Percentiles rank a stretch among this genome's conserved stretches.
phyloP scores from a whole-genome alignment of 2,329 filamentous ascomycete species.

The Plenodomus biglobosus region DNA sequence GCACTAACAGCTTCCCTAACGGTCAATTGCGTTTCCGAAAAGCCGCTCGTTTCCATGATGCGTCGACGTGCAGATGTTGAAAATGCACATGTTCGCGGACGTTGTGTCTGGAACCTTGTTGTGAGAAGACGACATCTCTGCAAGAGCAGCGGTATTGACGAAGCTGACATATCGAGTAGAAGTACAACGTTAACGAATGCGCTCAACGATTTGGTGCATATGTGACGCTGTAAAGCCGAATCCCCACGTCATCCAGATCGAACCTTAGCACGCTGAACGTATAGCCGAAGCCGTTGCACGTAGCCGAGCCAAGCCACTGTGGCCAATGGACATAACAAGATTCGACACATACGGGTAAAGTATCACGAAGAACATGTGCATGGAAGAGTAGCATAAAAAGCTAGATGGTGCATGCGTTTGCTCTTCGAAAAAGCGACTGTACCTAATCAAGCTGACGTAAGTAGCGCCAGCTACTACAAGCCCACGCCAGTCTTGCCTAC shows the following conservation, averaged over 20 bases:
- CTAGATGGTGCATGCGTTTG: too few relatives aligned
- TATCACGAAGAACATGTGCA: too few relatives aligned
- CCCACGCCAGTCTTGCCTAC: not conserved
- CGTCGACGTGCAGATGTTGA: constrained; percentile 28
- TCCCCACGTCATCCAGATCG: not conserved
- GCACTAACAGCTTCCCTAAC: constrained; percentile 70
- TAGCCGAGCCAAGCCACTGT: not conserved
- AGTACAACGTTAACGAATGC: not conserved
- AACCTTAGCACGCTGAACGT: not conserved
- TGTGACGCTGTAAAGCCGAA: not conserved
- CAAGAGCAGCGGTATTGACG: not conserved
- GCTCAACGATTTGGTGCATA: not conserved
- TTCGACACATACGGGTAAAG: too few relatives aligned
- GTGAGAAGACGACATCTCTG: not conserved
- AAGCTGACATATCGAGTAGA: constrained; percentile 1
- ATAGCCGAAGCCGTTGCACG: not conserved
- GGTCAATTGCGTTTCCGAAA: constrained; percentile 70
- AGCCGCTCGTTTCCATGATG: constrained; percentile 72
- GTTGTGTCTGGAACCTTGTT: not conserved
- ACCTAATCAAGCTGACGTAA: not conserved
- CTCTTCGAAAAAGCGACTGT: too few relatives aligned
- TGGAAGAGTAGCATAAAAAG: too few relatives aligned
- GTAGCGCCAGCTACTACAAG: not conserved
- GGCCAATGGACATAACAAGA: too few relatives aligned
- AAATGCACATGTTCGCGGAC: constrained; percentile 24